Base-by-base conservation (phyloP, 1,284 basidiomycete species). In the Mycena citricolor region DNA sequence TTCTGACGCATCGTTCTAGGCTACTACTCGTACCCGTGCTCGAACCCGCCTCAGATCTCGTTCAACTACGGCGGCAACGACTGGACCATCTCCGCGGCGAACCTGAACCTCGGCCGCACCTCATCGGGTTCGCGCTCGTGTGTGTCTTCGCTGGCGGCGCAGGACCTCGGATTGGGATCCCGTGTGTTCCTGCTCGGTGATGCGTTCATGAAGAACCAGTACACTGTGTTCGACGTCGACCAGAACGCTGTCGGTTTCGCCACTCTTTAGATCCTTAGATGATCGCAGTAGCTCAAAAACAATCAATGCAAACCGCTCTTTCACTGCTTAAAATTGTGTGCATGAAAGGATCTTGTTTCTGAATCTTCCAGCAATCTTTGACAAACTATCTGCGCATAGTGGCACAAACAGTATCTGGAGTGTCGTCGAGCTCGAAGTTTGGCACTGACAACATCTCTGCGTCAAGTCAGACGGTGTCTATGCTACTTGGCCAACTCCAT, bases 201-300 rank as follows among this genome's bases (percentile, higher is more conserved):
- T 25, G 31, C 43, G 17, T 53, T 50, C 41, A 49, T 54, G 45
- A 50, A 48, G 33, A 55, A 55, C 34, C 37, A 41, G 6, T 55
- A 55, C 39, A 49, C 51, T n/a, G 51, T 51, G 2, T 55, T 55
- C 20, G 42, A 47, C 34, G 33, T 53, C 12, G 51, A 51, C 29
- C 39, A 53, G 38, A 44, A 46, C 35, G 44, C 48, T 4, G 54
- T 55, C 35, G 54, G 54, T 3, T 55, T 55, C 24, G 54, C 54
- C n/a, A 55, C 55, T 40, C 58, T 67, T 14, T n/a, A n/a, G n/a
- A n/a, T n/a, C n/a, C n/a, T n/a, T n/a, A n/a, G n/a, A n/a, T n/a
- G n/a, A n/a, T n/a, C n/a, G n/a, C n/a, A n/a, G n/a, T n/a, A n/a
- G n/a, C n/a, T n/a, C n/a, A n/a, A n/a, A n/a, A n/a, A n/a, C n/a